These are phyloP conservation scores for Candida freyschussii DNA, from an alignment of 1,139 yeast species.

Conservation along the genomic window DNA sequence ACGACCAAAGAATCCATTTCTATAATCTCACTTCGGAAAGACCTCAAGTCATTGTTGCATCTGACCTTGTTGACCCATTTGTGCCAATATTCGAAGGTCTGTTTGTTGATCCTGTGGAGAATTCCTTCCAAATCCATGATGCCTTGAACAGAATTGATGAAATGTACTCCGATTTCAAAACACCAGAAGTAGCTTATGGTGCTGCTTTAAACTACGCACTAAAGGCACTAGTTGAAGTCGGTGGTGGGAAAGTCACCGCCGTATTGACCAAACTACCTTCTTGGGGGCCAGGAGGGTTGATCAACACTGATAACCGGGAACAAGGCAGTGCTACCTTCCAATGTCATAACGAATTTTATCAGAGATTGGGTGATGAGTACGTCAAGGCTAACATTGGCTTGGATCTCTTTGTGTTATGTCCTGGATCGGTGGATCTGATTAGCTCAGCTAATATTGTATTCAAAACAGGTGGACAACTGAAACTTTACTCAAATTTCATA, in stretches of 20 bases:
- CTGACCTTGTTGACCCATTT: constrained; percentile 54
- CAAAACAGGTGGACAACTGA: constrained; percentile 68
- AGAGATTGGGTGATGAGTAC: constrained; percentile 53
- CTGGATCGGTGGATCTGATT: constrained; percentile 65
- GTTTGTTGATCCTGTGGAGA: constrained; percentile 72
- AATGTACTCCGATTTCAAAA: constrained; percentile 40
- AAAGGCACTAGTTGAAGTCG: constrained; percentile 53
- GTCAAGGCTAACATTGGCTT: constrained; percentile 62
- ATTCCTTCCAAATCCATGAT: constrained; percentile 58
- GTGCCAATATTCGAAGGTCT: constrained; percentile 76
- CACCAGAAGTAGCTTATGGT: constrained; percentile 73
- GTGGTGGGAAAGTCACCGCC: constrained; percentile 81
- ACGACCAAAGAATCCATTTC: constrained; percentile 69
- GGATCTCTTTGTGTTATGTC: constrained; percentile 69
- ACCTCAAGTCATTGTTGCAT: constrained; percentile 61
- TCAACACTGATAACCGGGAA: constrained; percentile 39
- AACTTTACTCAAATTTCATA: constrained; percentile 63
- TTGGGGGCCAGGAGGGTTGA: constrained; percentile 79
- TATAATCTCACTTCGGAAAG: constrained; percentile 59
- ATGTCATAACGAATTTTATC: constrained; percentile 61
- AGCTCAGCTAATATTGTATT: constrained; percentile 65
- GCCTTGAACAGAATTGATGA: constrained; percentile 61
- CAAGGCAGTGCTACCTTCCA: constrained; percentile 56
- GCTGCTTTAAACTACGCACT: constrained; percentile 71
- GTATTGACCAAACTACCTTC: constrained; percentile 69